Base-by-base conservation (phyloP, 2,329 filamentous ascomycete species). In the Lecanoromycetidae sp. region DNA sequence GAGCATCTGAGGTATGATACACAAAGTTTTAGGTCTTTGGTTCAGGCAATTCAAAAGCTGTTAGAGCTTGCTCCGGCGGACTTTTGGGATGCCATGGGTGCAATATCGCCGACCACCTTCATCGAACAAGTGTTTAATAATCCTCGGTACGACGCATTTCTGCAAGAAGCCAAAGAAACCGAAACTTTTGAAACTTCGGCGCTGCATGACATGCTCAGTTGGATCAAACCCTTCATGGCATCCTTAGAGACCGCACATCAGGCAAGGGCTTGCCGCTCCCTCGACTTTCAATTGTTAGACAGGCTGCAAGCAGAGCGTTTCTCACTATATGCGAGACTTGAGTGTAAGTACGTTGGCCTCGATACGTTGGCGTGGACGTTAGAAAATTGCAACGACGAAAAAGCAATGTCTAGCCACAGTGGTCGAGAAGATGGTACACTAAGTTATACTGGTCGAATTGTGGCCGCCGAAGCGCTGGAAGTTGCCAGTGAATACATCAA, bases 51-150 rank as follows among this genome's bases (percentile, higher is more conserved):
- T 51, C 77, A 76, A 36, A 71, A 70, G 10, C 72, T 95, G 13
- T 69, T 95, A 44, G 75, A 80, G 54, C 87, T 84, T 56, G 82
- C 85, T 0, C 75, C 87, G 0, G 76, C 75, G 46, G 83, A 84
- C 36, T 91, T 95, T 57, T 95, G 90, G 90, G 82, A 87, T 57
- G 82, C 87, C 1, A 82, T 94, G 66, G 81, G 84, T 42, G 77
- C 86, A 25, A 85, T 90, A 42, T 82, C 84, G 1, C 82, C 87
- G 3, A 80, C 80, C 34, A 79, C 82, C 27, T 78, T 96, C 39
- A 78, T 87, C n/a, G 87, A 95, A 60, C 76, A 87, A 53, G 76
- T 94, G 35, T 85, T 91, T 57, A 77, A 75, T 49, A 87, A 83
- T 52, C 79, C 80, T 7, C 76, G 80, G 52, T 80, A 80, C 12